phyloP scores from a whole-genome alignment of 139 green algal species.

The Chlorokybus atmophyticus region DNA sequence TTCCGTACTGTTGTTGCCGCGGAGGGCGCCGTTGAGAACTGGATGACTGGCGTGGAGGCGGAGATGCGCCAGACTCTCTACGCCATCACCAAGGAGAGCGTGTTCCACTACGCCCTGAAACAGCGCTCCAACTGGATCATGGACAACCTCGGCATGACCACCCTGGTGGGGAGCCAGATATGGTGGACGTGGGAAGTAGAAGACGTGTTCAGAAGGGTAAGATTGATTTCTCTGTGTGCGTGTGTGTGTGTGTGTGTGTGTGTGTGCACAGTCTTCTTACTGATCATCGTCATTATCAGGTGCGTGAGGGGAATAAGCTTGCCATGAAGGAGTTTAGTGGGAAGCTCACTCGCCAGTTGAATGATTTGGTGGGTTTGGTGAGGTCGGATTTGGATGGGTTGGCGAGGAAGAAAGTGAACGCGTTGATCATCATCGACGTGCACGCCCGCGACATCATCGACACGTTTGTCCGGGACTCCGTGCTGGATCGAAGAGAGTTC shows the following conservation, averaged over 20 bases:
- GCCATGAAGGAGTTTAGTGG: constrained; percentile 59
- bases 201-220: constrained; percentile 62
- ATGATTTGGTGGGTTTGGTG: constrained; percentile 62
- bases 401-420: constrained; percentile 68
- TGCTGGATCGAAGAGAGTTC: constrained; percentile 70
- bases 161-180: constrained; percentile 68
- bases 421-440: constrained; percentile 74
- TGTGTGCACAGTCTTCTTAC: no score
- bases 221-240: no score
- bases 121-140: constrained; percentile 59
- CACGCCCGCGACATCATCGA: constrained; percentile 75
- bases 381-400: constrained; percentile 48
- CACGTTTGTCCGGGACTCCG: constrained; percentile 60
- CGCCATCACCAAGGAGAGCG: constrained; percentile 58
- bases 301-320: constrained; percentile 55
- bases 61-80: constrained; percentile 65
- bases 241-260: no score
- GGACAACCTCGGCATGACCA: constrained; percentile 71
- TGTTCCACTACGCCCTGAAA: constrained; percentile 56
- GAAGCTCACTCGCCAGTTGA: constrained; percentile 62
- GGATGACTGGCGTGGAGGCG: constrained; percentile 67
- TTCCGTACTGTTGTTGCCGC: constrained; percentile 50
- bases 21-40: constrained; percentile 65
- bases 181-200: constrained; percentile 86
- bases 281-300: no score